Conservation (phyloP, 2,329 filamentous ascomycete species). For the Leptographium lundbergii region DNA sequence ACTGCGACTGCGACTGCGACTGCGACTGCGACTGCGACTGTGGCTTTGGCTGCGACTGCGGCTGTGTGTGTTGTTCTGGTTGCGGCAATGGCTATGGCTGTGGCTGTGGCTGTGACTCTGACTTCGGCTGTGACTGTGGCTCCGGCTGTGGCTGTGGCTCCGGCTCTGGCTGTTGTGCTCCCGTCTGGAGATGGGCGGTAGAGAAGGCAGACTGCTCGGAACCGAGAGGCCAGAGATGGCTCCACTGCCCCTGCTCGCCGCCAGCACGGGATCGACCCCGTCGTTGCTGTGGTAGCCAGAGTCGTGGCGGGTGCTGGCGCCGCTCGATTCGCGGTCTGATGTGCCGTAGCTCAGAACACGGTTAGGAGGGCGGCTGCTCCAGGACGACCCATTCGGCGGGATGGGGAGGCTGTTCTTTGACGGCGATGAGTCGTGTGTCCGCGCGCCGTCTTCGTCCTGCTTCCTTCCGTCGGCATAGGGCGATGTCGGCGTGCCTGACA, state of each 20-base stretch:
- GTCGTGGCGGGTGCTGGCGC: background rate
- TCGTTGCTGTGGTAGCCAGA: background rate
- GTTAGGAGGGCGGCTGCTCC: conserved; percentile 2
- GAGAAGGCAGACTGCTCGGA: conserved; percentile 2
- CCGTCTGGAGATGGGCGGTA: background rate
- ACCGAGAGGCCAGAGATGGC: background rate
- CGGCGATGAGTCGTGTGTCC: background rate
- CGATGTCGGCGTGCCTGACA: background rate
- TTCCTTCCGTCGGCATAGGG: background rate
- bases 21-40: background rate
- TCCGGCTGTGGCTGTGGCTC: background rate
- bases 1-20: conserved; percentile 1
- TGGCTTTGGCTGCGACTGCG: background rate
- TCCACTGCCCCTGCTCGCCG: background rate
- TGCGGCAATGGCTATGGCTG: background rate
- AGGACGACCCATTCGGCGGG: background rate
- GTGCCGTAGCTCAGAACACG: conserved; percentile 4
- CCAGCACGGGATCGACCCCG: background rate
- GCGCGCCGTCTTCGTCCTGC: background rate
- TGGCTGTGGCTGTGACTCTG: background rate
- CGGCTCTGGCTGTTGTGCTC: background rate
- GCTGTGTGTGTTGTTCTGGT: background rate
- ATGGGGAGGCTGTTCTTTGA: background rate
- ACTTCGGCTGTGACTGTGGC: background rate
- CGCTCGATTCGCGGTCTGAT: background rate